Evolutionary conservation across 768 basidiomycete genomes (phyloP).

Genomic region (Leccinellum luteum): DNA sequence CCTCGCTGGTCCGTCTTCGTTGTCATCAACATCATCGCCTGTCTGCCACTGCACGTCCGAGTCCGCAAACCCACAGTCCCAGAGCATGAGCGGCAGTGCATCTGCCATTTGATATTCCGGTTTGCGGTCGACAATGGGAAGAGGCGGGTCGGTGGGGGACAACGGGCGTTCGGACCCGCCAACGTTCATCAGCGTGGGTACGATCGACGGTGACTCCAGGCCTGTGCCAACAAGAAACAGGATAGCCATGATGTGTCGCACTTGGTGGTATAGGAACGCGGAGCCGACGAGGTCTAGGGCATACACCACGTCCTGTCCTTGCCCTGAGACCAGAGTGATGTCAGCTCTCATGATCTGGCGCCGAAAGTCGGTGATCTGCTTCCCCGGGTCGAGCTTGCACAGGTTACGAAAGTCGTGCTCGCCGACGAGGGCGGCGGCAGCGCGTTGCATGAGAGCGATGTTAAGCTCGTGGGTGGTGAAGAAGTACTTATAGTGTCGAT

Average conservation of each 20-base stretch:
- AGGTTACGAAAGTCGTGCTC: slow-evolving; percentile 96
- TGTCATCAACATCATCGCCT: slow-evolving; percentile 33
- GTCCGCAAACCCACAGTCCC: slow-evolving; percentile 78
- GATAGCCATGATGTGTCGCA: slow-evolving; percentile 89
- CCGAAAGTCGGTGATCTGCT: slow-evolving; percentile 82
- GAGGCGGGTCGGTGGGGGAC: slow-evolving; percentile 22
- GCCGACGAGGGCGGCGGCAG: slow-evolving; percentile 69
- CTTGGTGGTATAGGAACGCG: slow-evolving; percentile 95
- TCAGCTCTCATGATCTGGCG: slow-evolving; percentile 67
- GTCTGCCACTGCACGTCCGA: slow-evolving; percentile 72
- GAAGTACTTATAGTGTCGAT: slow-evolving; percentile 97
- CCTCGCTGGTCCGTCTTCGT: slow-evolving; percentile 22
- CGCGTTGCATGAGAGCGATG: slow-evolving; percentile 71
- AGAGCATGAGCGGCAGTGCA: slow-evolving; percentile 84
- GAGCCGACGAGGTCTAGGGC: slow-evolving; percentile 84
- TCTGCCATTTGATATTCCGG: slow-evolving; percentile 96
- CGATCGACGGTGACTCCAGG: slow-evolving; percentile 68
- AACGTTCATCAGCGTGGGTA: slow-evolving; percentile 73
- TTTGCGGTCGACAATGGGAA: slow-evolving; percentile 61
- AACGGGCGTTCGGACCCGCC: slow-evolving; percentile 29
- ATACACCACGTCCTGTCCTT: slow-evolving; percentile 40
- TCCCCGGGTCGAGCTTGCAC: slow-evolving; percentile 88
- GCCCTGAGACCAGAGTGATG: slow-evolving; percentile 45
- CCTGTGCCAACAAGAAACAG: slow-evolving; percentile 85
- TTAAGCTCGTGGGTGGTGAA: slow-evolving; percentile 72